Percentiles rank a stretch among this genome's conserved stretches.
These are phyloP conservation scores for Scytalidium sp. DNA, from an alignment of 2,329 filamentous ascomycete genomes.

Conservation along the genomic window DNA sequence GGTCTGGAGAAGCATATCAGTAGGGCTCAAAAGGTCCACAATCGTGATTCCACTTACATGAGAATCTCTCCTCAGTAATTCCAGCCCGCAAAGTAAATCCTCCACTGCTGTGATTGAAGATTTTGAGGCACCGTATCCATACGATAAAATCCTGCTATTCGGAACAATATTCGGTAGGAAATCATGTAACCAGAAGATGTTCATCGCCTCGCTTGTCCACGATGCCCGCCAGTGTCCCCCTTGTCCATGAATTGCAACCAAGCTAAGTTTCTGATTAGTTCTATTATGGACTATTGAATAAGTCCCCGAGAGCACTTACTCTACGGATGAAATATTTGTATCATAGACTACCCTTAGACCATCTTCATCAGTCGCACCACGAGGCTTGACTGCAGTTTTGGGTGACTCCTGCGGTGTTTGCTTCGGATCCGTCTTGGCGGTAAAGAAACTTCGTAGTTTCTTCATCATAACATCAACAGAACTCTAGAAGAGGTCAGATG, in stretches of 20 bases:
- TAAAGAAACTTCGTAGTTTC: not conserved
- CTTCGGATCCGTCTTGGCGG: not conserved
- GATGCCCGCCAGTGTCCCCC: constrained; percentile 4
- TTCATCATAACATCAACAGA: too few species aligned
- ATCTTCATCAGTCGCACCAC: not conserved
- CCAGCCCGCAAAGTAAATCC: not conserved
- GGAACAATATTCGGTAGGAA: constrained; percentile 1
- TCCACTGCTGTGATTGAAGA: not conserved
- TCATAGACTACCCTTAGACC: not conserved
- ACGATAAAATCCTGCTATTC: constrained; percentile 1
- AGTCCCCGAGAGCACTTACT: not conserved
- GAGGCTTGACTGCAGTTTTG: not conserved
- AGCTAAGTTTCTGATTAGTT: not conserved
- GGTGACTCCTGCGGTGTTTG: not conserved
- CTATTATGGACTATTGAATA: not conserved
- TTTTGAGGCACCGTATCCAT: not conserved
- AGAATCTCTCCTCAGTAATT: not conserved
- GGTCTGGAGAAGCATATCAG: not conserved
- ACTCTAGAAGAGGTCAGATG: too few species aligned
- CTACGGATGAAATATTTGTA: not conserved
- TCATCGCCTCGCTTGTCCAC: constrained; percentile 1
- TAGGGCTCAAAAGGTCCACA: not conserved
- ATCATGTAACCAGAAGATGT: constrained; percentile 4
- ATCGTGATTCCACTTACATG: not conserved
- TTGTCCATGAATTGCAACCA: constrained; percentile 6